Base-by-base conservation (phyloP, 2,329 filamentous ascomycete genomes). In the Thelonectria rubi region DNA sequence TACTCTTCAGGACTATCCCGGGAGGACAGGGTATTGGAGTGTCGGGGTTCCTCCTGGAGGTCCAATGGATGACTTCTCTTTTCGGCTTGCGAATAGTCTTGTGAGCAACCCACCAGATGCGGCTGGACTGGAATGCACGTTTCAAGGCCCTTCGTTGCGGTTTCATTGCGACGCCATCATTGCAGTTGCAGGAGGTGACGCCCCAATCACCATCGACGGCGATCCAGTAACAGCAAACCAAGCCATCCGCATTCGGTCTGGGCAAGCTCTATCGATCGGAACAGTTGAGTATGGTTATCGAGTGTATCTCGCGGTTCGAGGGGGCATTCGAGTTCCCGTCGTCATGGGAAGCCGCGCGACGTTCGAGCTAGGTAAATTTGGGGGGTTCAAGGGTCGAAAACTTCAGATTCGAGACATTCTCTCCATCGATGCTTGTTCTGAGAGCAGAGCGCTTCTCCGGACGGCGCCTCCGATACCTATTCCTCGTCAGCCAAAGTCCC, bases 1-100 rank as follows among this genome's bases (percentile, higher is more conserved):
- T 2, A 77, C 78, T 0, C 67, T 81, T 6, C 79, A 81, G 49
- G 79, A 81, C 46, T 78, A 72, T 18, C 78, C 78, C 0, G 78
- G 78, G 0, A 72, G 80, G 1, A 71, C 69, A 12, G 75, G 75
- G 0, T 75, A 76, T 26, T 79, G 78, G 70, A 71, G 75, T 39
- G 69, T 76, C 1, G 79, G 80, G 0, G 74, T 82, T 9, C 79
- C 80, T 0, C 75, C 74, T 1, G 73, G 75, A 1, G 80, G 80
- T 0, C 79, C 80, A 0, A 80, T 81, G 72, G 79, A 82, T 40
- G 68, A 74, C 15, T 71, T 73, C 11, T 77, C 76, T 0, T 74
- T 75, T 45, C 65, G 72, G 3, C 42, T 78, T 0, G 77, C 75
- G 1, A 80, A 80, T 43, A 58, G 70, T 4, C 64, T 79, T 0